Evolutionary conservation across 306 rosid species (phyloP).

Genomic region (Vigna nakashimae): DNA sequence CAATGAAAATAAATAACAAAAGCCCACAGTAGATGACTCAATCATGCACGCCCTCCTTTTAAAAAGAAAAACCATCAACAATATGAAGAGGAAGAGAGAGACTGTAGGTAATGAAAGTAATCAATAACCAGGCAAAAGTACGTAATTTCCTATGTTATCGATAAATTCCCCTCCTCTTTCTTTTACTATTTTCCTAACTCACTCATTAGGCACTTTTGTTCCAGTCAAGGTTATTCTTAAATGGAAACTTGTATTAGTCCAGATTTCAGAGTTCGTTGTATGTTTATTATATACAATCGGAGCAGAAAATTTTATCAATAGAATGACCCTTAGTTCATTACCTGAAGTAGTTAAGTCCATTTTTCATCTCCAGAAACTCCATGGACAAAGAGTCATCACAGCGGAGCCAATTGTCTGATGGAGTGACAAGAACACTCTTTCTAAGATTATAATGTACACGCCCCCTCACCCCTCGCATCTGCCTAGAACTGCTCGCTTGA

Average conservation of each 20-base stretch:
- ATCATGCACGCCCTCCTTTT: slow-evolving; percentile 21
- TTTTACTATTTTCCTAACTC: not conserved
- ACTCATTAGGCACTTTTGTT: not conserved
- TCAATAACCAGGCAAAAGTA: slow-evolving; percentile 10
- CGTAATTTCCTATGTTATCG: not conserved
- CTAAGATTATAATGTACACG: slow-evolving; percentile 64
- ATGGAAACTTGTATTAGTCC: too few relatives aligned
- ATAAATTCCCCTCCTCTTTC: not conserved
- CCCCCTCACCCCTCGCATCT: slow-evolving; percentile 73
- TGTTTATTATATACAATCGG: too few relatives aligned
- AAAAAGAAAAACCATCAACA: not conserved
- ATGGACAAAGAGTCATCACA: slow-evolving; percentile 92
- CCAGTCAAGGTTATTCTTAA: too few relatives aligned
- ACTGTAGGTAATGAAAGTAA: not conserved
- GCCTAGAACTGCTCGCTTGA: slow-evolving; percentile 85
- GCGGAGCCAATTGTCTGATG: slow-evolving; percentile 83
- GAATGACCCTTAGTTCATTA: slow-evolving; percentile 49
- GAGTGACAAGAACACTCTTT: slow-evolving; percentile 82
- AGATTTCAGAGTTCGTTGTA: too few relatives aligned
- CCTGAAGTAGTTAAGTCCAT: slow-evolving; percentile 80
- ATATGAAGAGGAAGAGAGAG: not conserved
- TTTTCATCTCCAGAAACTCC: slow-evolving; percentile 69
- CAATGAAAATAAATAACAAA: slow-evolving; percentile 3
- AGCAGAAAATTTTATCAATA: not conserved
- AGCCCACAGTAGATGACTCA: slow-evolving; percentile 28